Percentiles rank a stretch among this genome's conserved stretches.
Conservation (phyloP, 1,284 basidiomycete genomes). For the Kalmanozyma brasiliensis region DNA sequence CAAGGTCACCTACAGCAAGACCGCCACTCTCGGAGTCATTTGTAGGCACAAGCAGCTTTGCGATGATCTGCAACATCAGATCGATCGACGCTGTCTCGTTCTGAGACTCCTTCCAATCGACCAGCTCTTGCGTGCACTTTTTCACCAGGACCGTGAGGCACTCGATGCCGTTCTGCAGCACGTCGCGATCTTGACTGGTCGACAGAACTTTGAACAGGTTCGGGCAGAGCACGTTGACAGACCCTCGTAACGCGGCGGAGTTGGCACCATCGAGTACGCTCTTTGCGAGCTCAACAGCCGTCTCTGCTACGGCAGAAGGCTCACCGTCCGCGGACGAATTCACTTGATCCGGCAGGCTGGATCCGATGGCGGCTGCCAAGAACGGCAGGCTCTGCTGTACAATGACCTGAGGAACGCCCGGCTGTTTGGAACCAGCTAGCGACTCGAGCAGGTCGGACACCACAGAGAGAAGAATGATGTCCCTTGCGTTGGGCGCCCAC, state of each 20-base stretch:
- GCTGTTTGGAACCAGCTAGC: constrained; percentile 70
- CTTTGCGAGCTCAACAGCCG: constrained; percentile 76
- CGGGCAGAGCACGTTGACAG: constrained; percentile 52
- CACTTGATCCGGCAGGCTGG: constrained; percentile 48
- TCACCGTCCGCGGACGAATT: constrained; percentile 16
- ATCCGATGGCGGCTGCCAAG: constrained; percentile 76
- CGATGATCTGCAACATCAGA: constrained; percentile 56
- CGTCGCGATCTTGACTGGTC: constrained; percentile 50
- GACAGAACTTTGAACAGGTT: constrained; percentile 40
- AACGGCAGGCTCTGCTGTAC: constrained; percentile 79
- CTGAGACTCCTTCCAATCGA: constrained; percentile 71
- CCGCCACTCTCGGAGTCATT: constrained; percentile 75
- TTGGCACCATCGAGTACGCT: constrained; percentile 76
- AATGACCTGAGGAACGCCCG: constrained; percentile 77
- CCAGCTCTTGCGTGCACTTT: constrained; percentile 83
- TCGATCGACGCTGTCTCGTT: constrained; percentile 26
- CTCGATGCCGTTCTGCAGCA: constrained; percentile 78
- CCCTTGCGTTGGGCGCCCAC: constrained; percentile 77
- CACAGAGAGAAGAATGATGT: constrained; percentile 87
- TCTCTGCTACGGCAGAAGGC: constrained; percentile 41
- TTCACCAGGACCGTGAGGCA: constrained; percentile 85
- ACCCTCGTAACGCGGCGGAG: constrained; percentile 84
- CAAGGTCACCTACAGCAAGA: constrained; percentile 89
- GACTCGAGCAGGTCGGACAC: constrained; percentile 82
- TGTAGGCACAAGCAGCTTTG: constrained; percentile 50